Evolutionary conservation across 1,284 basidiomycete genomes (phyloP).

Genomic region (Tylopilus sp.): DNA sequence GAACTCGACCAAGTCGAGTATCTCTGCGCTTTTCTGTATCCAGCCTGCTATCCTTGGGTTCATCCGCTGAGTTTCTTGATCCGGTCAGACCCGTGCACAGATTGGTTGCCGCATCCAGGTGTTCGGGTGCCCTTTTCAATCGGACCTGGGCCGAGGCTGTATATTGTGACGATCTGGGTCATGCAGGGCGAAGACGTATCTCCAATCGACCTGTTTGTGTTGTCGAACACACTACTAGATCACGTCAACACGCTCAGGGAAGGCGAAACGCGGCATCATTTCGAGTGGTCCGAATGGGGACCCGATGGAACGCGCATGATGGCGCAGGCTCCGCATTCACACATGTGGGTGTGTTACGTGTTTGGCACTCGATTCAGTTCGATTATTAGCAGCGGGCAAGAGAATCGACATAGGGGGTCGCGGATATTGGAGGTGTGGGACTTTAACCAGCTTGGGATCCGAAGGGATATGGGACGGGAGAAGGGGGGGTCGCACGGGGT

Average conservation of each 20-base stretch:
- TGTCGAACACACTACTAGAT: constrained; percentile 43
- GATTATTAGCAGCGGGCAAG: constrained; percentile 12
- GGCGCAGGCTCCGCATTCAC: constrained; percentile 33
- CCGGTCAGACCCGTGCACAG: constrained; percentile 54
- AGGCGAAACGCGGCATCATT: constrained; percentile 20
- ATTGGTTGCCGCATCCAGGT: constrained; percentile 38
- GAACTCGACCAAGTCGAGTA: constrained; percentile 32
- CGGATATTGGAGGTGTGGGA: constrained; percentile 42
- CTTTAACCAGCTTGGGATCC: constrained; percentile 47
- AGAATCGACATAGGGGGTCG: neutral
- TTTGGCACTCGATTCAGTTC: constrained; percentile 48
- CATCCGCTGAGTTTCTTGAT: constrained; percentile 39
- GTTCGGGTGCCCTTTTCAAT: constrained; percentile 46
- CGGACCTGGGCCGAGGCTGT: constrained; percentile 43
- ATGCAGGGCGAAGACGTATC: constrained; percentile 23
- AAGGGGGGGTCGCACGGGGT: constrained; percentile 6
- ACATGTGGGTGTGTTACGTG: constrained; percentile 58
- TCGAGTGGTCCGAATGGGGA: constrained; percentile 55
- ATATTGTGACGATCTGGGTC: constrained; percentile 46
- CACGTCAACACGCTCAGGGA: constrained; percentile 28
- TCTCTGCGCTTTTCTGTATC: constrained; percentile 42
- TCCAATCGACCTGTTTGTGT: constrained; percentile 45
- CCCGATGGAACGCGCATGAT: constrained; percentile 44
- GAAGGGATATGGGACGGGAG: constrained; percentile 25
- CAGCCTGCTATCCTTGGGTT: constrained; percentile 30